These are phyloP conservation scores for Curvularia eragrostidis DNA, from an alignment of 2,329 filamentous ascomycete genomes.

Conservation along the genomic window DNA sequence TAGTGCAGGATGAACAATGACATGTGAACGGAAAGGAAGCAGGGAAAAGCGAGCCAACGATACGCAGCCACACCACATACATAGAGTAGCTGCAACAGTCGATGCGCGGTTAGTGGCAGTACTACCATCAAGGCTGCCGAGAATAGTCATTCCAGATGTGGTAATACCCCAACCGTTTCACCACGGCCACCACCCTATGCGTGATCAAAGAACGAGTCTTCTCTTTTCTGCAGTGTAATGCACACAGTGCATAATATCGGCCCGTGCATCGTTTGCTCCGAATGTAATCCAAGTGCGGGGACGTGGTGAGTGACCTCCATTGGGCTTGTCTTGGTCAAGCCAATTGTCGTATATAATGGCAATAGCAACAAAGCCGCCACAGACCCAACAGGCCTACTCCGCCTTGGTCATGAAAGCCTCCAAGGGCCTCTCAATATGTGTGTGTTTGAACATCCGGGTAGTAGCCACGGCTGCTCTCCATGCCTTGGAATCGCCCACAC, in stretches of 20 bases:
- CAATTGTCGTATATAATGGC: conserved; percentile 26
- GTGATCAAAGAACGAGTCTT: conserved; percentile 18
- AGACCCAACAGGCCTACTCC: conserved; percentile 1
- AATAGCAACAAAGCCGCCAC: conserved; percentile 21
- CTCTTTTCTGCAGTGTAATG: conserved; percentile 22
- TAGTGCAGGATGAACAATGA: conserved; percentile 40
- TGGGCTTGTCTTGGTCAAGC: conserved; percentile 22
- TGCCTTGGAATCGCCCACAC: conserved; percentile 55
- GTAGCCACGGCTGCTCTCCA: conserved; percentile 56
- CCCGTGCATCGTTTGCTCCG: conserved; percentile 34
- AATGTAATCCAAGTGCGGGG: conserved; percentile 10
- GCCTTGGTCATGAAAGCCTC: not conserved
- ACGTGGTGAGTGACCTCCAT: not conserved
- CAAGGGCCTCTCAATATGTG: conserved; percentile 43
- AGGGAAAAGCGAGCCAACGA: conserved; percentile 14
- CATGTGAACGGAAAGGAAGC: conserved; percentile 17
- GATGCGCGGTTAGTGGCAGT: conserved; percentile 8
- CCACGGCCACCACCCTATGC: conserved; percentile 19
- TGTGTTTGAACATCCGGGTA: conserved; percentile 54
- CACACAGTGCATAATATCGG: conserved; percentile 14
- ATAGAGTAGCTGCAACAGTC: not conserved
- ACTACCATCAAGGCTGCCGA: conserved; percentile 17
- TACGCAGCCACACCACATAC: conserved; percentile 3
- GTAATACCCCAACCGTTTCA: conserved; percentile 31
- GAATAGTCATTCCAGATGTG: conserved; percentile 25